Base-by-base conservation (phyloP, 2,329 filamentous ascomycete genomes). In the Ascochyta lentis region DNA sequence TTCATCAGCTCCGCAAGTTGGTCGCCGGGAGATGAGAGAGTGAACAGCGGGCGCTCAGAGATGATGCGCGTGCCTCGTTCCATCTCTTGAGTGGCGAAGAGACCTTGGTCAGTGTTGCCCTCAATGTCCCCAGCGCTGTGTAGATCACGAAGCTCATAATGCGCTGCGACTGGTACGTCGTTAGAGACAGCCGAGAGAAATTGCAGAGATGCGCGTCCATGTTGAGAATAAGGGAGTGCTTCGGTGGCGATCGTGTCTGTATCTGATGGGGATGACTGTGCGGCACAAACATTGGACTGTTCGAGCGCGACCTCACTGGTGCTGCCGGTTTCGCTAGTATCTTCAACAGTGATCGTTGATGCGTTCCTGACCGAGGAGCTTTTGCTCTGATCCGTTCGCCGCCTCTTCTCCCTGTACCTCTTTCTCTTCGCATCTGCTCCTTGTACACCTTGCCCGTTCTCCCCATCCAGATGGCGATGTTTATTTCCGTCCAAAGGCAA, bases 11-110 rank as follows among this genome's bases (percentile, higher is more conserved):
- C 27, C 0, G 45, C 22, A 6, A 56, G 34, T 15, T 53, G 43
- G 16, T 59, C 41, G 16, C 43, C 51, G 15, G 55, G 43, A 4
- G 27, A 27, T 2, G 46, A 37, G 8, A 60, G 45, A 2, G 46
- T 45, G 26, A 64, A 41, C 3, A 61, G 2, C 1, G 59, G 53
- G 10, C 44, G 57, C 34, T 66, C 63, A 22, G 39, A 49, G 24
- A 66, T 63, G 34, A 66, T 56, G 26, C 63, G 61, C 1, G 58
- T 64, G 35, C 61, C 63, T 37, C 22, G 23, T 15, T 39, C 2
- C 26, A 66, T 60, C 12, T 22, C 16, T 16, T 45, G 24, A 1
- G 41, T 61, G 6, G 63, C 61, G 31, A 64, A 64, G 27, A 61
- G 19, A 9, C 54, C 58, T 34, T 54, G 34, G 9, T 53, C 44